Conservation (phyloP, 345 rosid species). For the Eucalyptus viminalis region DNA sequence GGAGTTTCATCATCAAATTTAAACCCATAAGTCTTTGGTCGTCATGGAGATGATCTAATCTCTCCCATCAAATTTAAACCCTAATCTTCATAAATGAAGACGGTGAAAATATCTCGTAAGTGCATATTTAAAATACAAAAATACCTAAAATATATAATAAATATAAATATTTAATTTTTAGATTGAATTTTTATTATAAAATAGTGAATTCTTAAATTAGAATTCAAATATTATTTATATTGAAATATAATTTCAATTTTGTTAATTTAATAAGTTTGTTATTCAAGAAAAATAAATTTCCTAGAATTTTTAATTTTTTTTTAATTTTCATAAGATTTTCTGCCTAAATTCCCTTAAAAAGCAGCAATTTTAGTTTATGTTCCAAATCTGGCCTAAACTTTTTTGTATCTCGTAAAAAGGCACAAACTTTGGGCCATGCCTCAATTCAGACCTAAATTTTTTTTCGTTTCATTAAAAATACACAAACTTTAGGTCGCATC, state of each 20-base stretch:
- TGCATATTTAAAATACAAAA: too few species aligned
- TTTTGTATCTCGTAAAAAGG: not conserved
- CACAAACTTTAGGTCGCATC: not conserved
- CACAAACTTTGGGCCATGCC: not conserved
- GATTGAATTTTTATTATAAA: too few species aligned
- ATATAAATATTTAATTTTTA: too few species aligned
- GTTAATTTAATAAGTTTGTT: too few species aligned
- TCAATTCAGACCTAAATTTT: not conserved
- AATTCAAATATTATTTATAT: too few species aligned
- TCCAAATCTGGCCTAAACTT: not conserved
- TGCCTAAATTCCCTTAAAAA: not conserved
- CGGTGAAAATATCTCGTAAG: too few species aligned
- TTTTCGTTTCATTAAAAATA: not conserved
- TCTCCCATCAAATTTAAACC: not conserved
- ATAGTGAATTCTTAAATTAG: too few species aligned
- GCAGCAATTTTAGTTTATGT: rapidly evolving
- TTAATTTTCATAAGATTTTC: not conserved
- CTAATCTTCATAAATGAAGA: too few species aligned
- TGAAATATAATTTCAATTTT: too few species aligned
- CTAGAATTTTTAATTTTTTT: not conserved
- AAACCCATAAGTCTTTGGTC: too few species aligned
- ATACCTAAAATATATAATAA: too few species aligned
- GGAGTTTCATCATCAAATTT: not conserved
- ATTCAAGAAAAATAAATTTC: too few species aligned
- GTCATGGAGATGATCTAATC: not conserved